Conservation (phyloP, 768 basidiomycete species). For the Lanmaoa pseudosensibilis region DNA sequence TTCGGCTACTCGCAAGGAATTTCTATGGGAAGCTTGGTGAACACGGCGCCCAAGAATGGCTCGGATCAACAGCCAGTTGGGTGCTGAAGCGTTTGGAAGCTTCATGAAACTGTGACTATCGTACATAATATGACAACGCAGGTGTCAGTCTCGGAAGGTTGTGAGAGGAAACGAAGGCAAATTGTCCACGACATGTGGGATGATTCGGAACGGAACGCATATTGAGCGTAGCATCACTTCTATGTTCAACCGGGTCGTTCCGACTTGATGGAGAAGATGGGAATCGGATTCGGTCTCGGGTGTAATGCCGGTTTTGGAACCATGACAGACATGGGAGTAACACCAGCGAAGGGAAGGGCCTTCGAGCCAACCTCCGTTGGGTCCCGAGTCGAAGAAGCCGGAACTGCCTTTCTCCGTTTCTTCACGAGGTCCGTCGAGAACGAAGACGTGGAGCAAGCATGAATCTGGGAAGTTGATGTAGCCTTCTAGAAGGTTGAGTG, state of each 20-base stretch:
- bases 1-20: background rate
- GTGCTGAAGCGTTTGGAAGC: background rate
- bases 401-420: background rate
- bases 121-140: too few relatives aligned
- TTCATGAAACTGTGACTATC: background rate
- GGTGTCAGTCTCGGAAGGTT: background rate
- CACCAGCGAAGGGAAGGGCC: background rate
- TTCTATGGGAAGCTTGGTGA: background rate
- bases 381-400: background rate
- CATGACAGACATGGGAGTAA: background rate
- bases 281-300: background rate
- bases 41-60: background rate
- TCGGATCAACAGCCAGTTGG: background rate
- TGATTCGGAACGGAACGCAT: background rate
- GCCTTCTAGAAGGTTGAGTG: too few relatives aligned
- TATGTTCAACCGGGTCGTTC: background rate
- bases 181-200: background rate
- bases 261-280: background rate
- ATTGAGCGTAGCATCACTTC: too few relatives aligned
- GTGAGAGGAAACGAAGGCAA: background rate
- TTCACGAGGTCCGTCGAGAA: background rate
- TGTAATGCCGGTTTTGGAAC: background rate
- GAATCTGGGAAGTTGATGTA: background rate
- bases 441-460: background rate
- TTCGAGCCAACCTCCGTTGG: background rate